Conservation (phyloP, 257 asterid genomes). For the Gentiana dahurica region DNA sequence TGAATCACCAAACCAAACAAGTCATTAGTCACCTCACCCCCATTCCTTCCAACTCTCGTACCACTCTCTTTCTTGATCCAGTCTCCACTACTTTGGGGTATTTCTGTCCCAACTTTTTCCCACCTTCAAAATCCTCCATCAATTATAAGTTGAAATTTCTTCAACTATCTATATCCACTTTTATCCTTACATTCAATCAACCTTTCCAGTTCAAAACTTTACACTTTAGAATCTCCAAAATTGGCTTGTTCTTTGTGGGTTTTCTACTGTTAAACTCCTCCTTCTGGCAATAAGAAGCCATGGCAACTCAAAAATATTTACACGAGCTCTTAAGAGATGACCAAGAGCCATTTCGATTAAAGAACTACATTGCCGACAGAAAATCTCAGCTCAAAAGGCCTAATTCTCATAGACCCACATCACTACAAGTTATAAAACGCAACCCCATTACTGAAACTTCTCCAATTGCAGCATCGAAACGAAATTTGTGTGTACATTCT, state of each 20-base stretch:
- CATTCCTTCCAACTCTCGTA: background rate
- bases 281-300: background rate
- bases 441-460: slow-evolving; percentile 14
- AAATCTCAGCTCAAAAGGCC: slow-evolving; percentile 28
- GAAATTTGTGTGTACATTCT: slow-evolving; percentile 36
- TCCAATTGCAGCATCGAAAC: slow-evolving; percentile 10
- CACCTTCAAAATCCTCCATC: slow-evolving; percentile 7
- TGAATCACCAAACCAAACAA: slow-evolving; percentile 17
- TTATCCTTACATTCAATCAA: slow-evolving; percentile 7
- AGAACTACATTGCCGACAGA: slow-evolving; percentile 36
- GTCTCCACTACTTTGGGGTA: background rate
- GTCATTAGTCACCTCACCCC: slow-evolving; percentile 2
- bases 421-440: slow-evolving; percentile 28
- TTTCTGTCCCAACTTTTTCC: slow-evolving; percentile 18
- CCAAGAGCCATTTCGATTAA: slow-evolving; percentile 72
- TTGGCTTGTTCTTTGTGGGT: background rate
- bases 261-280: background rate
- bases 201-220: slow-evolving; percentile 6
- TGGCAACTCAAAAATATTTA: slow-evolving; percentile 28
- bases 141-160: slow-evolving; percentile 24
- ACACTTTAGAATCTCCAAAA: background rate
- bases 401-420: slow-evolving; percentile 8
- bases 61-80: slow-evolving; percentile 6
- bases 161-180: slow-evolving; percentile 15
- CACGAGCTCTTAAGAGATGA: slow-evolving; percentile 66